Base-by-base conservation (phyloP, 805 yeast species). In the Barnettozyma wickerhamii region DNA sequence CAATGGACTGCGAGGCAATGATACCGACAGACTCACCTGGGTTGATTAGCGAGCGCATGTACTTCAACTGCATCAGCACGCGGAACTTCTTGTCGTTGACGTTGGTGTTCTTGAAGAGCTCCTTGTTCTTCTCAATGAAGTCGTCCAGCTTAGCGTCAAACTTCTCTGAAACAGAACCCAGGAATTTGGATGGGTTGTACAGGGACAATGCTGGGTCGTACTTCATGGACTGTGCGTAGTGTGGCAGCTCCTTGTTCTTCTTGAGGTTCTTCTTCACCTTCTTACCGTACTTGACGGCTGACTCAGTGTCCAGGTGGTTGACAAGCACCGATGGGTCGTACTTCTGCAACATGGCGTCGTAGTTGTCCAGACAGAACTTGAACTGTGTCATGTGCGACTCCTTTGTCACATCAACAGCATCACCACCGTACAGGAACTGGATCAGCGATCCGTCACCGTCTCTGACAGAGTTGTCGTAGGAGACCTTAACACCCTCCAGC, bases 1-100 rank as follows among this genome's bases (percentile, higher is more conserved):
- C 99, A 63, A 93, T 82, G 40, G 97, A 89, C 68, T 93, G 98
- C 18, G 97, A 84, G 7, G 99, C 99, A 68, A 95, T 83, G 58
- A 93, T 90, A 68, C 99, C 99, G 41, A 93, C 98, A 38, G 96
- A 80, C 65, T 93, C 99, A 62, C 99, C 99, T 5, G 99, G 98
- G 56, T 88, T 78, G 40, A 93, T 81, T 51, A 90, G 71, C 10
- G 98, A 89, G 58, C 95, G 84, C 96, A 91, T 93, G 67, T 93
- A 93, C 68, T 95, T 95, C 71, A 93, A 75, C 69, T 91, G 97
- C 99, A 95, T 95, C 59, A 93, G 74, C 4, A 96, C 95, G 64
- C 86, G 79, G 78, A 95, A 95, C 62, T 84, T 86, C 79, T 84
- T 85, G 38, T 68, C 74, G 45, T 81, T 77, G 36, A 84, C 56